Evolutionary conservation across 1,139 yeast genomes (phyloP), one percentile per base, ranked within the genome.

Genomic region (Zygoascus meyerae): DNA sequence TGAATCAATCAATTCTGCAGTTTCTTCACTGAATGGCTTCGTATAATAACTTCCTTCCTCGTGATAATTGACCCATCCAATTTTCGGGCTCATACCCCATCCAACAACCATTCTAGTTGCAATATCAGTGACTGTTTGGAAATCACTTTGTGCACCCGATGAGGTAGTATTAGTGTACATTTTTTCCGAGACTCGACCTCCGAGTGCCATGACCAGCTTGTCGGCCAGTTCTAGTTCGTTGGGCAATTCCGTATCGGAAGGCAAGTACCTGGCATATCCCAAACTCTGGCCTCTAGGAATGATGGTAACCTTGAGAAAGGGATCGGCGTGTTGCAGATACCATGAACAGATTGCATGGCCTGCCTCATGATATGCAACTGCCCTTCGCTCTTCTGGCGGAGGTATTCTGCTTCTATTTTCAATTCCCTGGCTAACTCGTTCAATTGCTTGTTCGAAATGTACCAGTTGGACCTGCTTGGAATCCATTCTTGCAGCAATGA

Each of bases 321-420:
- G 98, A 63, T 89, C 95, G 1, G 97, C 97, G 67, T 76, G 77
- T 65, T 81, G 78, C 59, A 92, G 73, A 63, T 70, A 87, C 98
- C 97, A 92, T 10, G 98, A 98, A 69, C 97, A 87, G 47, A 92
- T 81, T 5, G 98, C 98, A 68, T 92, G 98, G 0, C 98, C 98
- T 1, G 98, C 98, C 68, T 92, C 98, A 63, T 92, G 98, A 63
- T 86, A 92, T 0, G 98, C 98, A 48, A 92, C 97, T 35, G 87
- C 81, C 52, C 72, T 80, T 67, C 89, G 87, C 66, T 92, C 97
- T 50, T 85, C 90, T 5, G 83, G 81, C 11, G 86, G 80, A 53
- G 92, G 72, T 15, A 92, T 80, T 61, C 85, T 82, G 3, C 94
- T 78, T 64, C 89, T 89, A 73, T 86, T 86, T 65, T 90, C 98